phyloP scores from a whole-genome alignment of 2,329 filamentous ascomycete genomes.

The Colletotrichum sojae region DNA sequence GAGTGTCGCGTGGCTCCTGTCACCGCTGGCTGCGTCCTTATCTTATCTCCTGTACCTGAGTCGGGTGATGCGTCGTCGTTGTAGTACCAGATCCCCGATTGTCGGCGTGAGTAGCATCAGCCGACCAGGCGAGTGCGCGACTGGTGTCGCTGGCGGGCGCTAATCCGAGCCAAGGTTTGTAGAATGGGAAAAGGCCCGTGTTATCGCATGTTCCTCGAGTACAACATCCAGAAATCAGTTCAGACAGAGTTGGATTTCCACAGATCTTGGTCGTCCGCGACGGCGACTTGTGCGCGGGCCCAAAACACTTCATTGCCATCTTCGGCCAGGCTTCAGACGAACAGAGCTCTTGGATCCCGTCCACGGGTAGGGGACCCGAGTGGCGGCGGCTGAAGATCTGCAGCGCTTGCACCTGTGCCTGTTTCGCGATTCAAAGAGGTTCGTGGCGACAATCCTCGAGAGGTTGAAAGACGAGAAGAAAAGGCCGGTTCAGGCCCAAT shows the following conservation, averaged over 20 bases:
- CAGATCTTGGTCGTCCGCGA: background rate
- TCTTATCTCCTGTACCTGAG: slow-evolving; percentile 27
- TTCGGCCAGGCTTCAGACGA: slow-evolving; percentile 31
- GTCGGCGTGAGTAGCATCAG: slow-evolving; percentile 32
- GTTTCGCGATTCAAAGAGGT: background rate
- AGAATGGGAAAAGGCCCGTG: background rate
- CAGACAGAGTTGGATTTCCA: background rate
- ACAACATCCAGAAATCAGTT: slow-evolving; percentile 10
- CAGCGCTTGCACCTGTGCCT: slow-evolving; percentile 9
- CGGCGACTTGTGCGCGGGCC: background rate
- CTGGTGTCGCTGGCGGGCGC: background rate
- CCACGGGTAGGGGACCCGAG: background rate
- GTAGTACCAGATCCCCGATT: slow-evolving; percentile 11
- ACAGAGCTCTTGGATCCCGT: background rate
- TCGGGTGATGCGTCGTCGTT: slow-evolving; percentile 25
- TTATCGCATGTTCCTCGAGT: slow-evolving; percentile 7
- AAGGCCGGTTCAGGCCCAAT: background rate
- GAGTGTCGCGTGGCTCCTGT: slow-evolving; percentile 33
- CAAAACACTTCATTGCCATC: slow-evolving; percentile 24
- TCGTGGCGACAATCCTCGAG: slow-evolving; percentile 18
- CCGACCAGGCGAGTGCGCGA: slow-evolving; percentile 14
- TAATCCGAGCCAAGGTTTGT: slow-evolving; percentile 1
- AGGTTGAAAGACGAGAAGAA: background rate
- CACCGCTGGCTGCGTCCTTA: slow-evolving; percentile 31
- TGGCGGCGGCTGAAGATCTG: slow-evolving; percentile 4